A percentile compares a stretch with the other conserved stretches of the same genome.
Conservation (phyloP, 2,329 filamentous ascomycete species). For the Fusarium ambrosium region DNA sequence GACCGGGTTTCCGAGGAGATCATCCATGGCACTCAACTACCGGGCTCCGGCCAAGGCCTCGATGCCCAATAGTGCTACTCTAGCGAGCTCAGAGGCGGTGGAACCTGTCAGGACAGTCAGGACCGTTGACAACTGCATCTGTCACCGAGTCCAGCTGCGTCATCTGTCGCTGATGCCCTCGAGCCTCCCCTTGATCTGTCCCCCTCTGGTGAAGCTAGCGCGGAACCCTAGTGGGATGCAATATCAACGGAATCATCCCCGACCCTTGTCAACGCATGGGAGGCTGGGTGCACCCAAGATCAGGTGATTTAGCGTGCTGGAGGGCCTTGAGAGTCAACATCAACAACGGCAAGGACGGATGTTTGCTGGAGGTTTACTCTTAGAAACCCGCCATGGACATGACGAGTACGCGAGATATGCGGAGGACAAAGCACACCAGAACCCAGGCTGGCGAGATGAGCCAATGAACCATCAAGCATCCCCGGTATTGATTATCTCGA, state of each 20-base stretch:
- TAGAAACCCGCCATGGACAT: background rate
- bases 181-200: constrained; percentile 37
- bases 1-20: background rate
- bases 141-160: constrained; percentile 22
- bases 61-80: background rate
- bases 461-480: background rate
- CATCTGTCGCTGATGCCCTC: constrained; percentile 23
- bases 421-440: background rate
- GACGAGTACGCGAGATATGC: background rate
- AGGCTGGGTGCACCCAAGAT: constrained; percentile 40
- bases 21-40: background rate
- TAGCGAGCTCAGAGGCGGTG: background rate
- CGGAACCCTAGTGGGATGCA: constrained; percentile 41
- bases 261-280: constrained; percentile 43
- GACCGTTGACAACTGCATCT: constrained; percentile 18
- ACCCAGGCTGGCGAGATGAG: background rate
- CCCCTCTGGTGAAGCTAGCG: constrained; percentile 40
- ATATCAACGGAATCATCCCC: constrained; percentile 45
- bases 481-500: constrained; percentile 6
- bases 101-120: background rate
- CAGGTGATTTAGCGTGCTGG: constrained; percentile 47
- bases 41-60: background rate
- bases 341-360: constrained; percentile 12
- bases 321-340: constrained; percentile 13
- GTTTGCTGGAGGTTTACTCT: background rate